Conservation (phyloP, 257 asterid genomes). For the Fraxinus anomala region DNA sequence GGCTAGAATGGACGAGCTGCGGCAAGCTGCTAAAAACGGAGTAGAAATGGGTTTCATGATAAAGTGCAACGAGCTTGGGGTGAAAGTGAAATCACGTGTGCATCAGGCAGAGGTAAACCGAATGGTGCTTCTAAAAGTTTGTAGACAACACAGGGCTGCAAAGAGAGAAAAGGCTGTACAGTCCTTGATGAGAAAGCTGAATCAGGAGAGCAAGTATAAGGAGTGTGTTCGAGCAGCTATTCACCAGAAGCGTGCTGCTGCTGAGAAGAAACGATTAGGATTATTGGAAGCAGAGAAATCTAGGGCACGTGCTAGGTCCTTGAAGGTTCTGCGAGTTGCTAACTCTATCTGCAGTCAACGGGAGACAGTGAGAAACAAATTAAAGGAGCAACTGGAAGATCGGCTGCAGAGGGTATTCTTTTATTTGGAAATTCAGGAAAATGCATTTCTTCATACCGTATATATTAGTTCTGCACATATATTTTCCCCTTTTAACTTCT, state of each 20-base stretch:
- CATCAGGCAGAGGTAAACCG: constrained; percentile 34
- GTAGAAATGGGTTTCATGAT: constrained; percentile 30
- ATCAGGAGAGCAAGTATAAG: constrained; percentile 32
- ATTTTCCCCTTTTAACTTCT: background rate
- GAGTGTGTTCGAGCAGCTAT: constrained; percentile 37
- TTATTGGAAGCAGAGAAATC: constrained; percentile 33
- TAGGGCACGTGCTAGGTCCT: constrained; percentile 33
- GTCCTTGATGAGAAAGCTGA: constrained; percentile 25
- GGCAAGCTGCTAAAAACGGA: constrained; percentile 36
- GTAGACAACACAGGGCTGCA: constrained; percentile 30
- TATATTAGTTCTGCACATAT: background rate
- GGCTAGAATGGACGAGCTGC: constrained; percentile 35
- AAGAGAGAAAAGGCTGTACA: constrained; percentile 32
- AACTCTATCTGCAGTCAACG: constrained; percentile 19
- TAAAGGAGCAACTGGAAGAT: constrained; percentile 23
- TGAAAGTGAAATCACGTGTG: constrained; percentile 29
- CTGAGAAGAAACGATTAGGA: constrained; percentile 34
- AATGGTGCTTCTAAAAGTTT: constrained; percentile 30
- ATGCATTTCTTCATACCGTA: background rate
- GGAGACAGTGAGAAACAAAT: constrained; percentile 26
- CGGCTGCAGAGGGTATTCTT: constrained; percentile 26
- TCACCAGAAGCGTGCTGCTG: constrained; percentile 34
- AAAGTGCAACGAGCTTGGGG: constrained; percentile 31
- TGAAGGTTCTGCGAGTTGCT: constrained; percentile 30
- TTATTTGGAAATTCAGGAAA: background rate